Evolutionary conservation across 768 basidiomycete species (phyloP), one percentile per base, ranked within the genome.

Genomic region (Favolaschia claudopus): DNA sequence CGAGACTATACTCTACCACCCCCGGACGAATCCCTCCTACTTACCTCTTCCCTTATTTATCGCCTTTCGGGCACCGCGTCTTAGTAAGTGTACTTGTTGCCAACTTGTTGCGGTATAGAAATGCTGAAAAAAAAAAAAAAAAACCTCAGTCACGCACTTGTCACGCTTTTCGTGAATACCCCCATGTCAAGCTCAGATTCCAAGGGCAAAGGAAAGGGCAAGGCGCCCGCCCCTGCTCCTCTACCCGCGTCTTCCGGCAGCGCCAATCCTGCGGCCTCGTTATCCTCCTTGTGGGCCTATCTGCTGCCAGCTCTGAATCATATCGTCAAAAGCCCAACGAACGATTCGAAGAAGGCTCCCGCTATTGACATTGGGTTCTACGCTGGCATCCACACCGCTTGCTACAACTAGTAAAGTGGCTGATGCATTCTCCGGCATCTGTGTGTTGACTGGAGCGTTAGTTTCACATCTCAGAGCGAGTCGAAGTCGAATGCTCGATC

Each of bases 371-470:
- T 89, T 54, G 81, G 76, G 25, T 89, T 89, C 64, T 89, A 91
- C 68, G 85, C 89, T 70, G 89, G 89, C 57, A 87, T 92, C 36
- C 89, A 92, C 72, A 89, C 90, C 19, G 88, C 89, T n/a, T 86
- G 86, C 54, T 92, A 92, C 79, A 90, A 91, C 76, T 92, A 91
- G 83, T 87, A 79, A 76, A 79, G 77, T 59, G 56, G 63, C 38
- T 42, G 48, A 43, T 31, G 33, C 28, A 51, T 33, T 36, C 20
- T 9, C 59, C 64, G 36, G 22, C 40, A 38, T 32, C 58, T 67
- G 52, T 64, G 63, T 64, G 70, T 59, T 56, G 54, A 51, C 31
- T 55, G 44, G 48, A 37, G 25, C 50, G 34, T 40, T 52, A 83
- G 81, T 66, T 85, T 87, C 69, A 85, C 84, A 51, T 70, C 82